A percentile compares a stretch with the other conserved stretches of the same genome.
phyloP scores from a whole-genome alignment of 345 rosid species.

The Lepidium sativum region DNA sequence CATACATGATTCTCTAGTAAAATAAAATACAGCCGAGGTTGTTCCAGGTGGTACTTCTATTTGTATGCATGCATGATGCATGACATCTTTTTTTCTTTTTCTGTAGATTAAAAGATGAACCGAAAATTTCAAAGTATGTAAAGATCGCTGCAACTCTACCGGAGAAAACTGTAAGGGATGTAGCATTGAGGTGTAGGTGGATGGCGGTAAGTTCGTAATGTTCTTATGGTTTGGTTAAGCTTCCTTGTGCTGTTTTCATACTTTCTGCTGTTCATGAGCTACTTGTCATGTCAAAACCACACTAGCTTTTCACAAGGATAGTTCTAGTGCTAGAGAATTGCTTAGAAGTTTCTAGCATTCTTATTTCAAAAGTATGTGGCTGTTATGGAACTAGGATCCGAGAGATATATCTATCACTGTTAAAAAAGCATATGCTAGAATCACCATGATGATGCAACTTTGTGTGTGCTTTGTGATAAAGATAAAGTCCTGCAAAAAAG shows the following conservation, averaged over 20 bases:
- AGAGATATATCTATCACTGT: slow-evolving; percentile 12
- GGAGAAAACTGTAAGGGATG: slow-evolving; percentile 92
- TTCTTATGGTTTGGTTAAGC: neutral
- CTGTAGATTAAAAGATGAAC: slow-evolving; percentile 62
- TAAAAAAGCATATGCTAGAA: slow-evolving; percentile 20
- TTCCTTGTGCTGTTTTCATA: neutral
- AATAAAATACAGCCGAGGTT: neutral
- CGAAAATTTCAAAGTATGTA: slow-evolving; percentile 70
- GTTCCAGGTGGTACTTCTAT: neutral
- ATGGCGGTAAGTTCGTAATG: slow-evolving; percentile 24
- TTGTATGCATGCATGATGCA: neutral
- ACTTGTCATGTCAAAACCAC: neutral
- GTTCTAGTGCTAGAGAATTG: neutral
- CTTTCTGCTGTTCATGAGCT: neutral
- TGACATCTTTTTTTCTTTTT: neutral
- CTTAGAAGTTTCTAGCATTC: slow-evolving; percentile 8
- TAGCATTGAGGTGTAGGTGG: slow-evolving; percentile 97
- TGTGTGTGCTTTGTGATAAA: slow-evolving; percentile 22
- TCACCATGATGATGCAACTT: slow-evolving; percentile 18
- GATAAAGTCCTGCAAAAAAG: slow-evolving; percentile 22
- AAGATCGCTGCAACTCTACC: slow-evolving; percentile 76
- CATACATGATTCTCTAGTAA: neutral
- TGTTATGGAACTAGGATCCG: slow-evolving; percentile 1
- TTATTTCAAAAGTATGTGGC: slow-evolving; percentile 13
- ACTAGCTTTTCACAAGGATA: neutral